These are phyloP conservation scores for Eragrostis curvula DNA, from an alignment of 176 grass and related monocot genomes.

Conservation along the genomic window DNA sequence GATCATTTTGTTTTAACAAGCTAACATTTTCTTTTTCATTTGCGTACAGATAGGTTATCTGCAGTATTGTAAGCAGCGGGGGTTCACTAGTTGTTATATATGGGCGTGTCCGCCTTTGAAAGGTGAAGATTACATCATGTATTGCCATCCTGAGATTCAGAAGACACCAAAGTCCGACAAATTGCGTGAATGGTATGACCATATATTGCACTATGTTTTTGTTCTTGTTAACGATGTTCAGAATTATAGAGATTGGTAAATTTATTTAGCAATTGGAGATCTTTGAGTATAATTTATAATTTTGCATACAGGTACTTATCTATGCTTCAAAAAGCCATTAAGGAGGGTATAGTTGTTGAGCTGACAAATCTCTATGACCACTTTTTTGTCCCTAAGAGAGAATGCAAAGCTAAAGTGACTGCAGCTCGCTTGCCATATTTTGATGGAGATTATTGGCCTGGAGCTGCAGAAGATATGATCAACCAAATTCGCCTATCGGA, in stretches of 20 bases:
- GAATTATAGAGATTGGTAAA: slow-evolving; percentile 12
- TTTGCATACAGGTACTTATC: slow-evolving; percentile 76
- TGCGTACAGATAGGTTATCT: slow-evolving; percentile 84
- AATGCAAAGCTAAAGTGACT: slow-evolving; percentile 78
- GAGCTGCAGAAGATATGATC: slow-evolving; percentile 90
- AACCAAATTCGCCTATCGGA: slow-evolving; percentile 67
- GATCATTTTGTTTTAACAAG: background rate
- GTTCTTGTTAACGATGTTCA: background rate
- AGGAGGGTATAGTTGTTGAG: slow-evolving; percentile 83
- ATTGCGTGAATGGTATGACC: slow-evolving; percentile 76
- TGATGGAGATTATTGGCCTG: slow-evolving; percentile 98
- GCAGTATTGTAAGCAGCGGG: slow-evolving; percentile 83
- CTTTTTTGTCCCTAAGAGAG: slow-evolving; percentile 61
- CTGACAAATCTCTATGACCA: slow-evolving; percentile 87
- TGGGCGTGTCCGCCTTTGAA: slow-evolving; percentile 94
- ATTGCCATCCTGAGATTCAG: slow-evolving; percentile 98
- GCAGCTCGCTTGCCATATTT: slow-evolving; percentile 92
- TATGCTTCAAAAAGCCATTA: slow-evolving; percentile 87
- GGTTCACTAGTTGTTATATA: slow-evolving; percentile 98
- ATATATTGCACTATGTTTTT: slow-evolving; percentile 16
- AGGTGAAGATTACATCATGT: slow-evolving; percentile 96
- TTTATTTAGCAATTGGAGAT: slow-evolving; percentile 14
- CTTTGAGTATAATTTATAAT: slow-evolving; percentile 29
- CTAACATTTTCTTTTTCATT: slow-evolving; percentile 41
- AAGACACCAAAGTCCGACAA: slow-evolving; percentile 96